Base-by-base conservation (phyloP, 1,139 yeast genomes). In the Saccharomyces hybrid region DNA sequence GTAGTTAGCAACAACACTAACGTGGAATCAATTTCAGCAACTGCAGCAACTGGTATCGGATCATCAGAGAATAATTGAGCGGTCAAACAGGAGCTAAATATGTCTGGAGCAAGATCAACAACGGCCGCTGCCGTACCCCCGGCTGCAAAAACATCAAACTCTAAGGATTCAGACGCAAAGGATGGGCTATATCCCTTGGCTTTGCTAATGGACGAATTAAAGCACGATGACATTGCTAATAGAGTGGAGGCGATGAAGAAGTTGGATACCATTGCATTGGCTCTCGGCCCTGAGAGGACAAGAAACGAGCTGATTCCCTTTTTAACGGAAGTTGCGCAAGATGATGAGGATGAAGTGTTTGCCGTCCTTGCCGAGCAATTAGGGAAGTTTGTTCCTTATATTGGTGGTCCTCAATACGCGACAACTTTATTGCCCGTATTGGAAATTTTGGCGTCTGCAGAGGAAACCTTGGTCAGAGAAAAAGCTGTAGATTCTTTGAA, bases 311-410 rank as follows among this genome's bases (percentile, higher is more conserved):
- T 95, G 67, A 78, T 95, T 57, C 98, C 98, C 41, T 93, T 93
- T 69, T 78, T 95, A 60, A 85, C 82, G 59, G 88, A 87, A 63
- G 98, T 90, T 49, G 91, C 97, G 9, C 97, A 93, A 63, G 99
- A 93, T 66, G 99, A 95, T 70, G 99, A 95, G 72, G 99, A 95
- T 71, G 99, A 95, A 72, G 97, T 95, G 7, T 85, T 93, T 71
- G 89, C 97, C 1, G 95, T 90, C 20, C 79, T 95, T 62, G 98
- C 98, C 3, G 88, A 86, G 62, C 93, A 91, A 74, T 75, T 95
- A 63, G 96, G 96, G 47, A 82, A 81, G 55, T 93, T 95, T 69
- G 82, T 91, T 44, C 96, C 97, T 5, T 78, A 77, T 60, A 83
- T 95, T 57, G 99, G 99, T 47, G 99, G 99, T 32, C 78, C 85